A percentile compares a stretch with the other conserved stretches of the same genome.
Evolutionary conservation across 2,329 filamentous ascomycete genomes (phyloP).

Genomic region (Madurella fahalii): DNA sequence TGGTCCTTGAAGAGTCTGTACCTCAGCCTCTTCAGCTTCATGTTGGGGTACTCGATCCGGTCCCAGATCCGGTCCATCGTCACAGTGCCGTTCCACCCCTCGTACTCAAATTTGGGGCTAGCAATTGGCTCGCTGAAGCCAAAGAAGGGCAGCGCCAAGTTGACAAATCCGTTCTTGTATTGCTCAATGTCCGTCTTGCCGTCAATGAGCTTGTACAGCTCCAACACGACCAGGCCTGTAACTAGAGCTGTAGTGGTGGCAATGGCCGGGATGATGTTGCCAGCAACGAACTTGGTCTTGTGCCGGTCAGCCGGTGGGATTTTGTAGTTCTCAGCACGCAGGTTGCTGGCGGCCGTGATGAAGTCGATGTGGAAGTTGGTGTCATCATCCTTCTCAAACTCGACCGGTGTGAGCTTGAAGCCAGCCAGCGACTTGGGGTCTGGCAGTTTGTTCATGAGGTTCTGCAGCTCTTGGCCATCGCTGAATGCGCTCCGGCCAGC

Average conservation of each 20-base stretch:
- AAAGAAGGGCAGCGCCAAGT: slow-evolving; percentile 93
- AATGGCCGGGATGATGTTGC: slow-evolving; percentile 98
- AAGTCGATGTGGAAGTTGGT: slow-evolving; percentile 98
- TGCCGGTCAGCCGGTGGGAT: slow-evolving; percentile 88
- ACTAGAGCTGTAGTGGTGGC: slow-evolving; percentile 95
- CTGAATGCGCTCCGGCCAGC: slow-evolving; percentile 57
- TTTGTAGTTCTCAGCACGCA: slow-evolving; percentile 97
- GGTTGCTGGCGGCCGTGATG: slow-evolving; percentile 93
- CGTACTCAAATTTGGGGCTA: slow-evolving; percentile 88
- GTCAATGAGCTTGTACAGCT: slow-evolving; percentile 94
- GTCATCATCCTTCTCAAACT: slow-evolving; percentile 98
- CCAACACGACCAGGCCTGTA: slow-evolving; percentile 85
- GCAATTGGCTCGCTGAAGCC: slow-evolving; percentile 96
- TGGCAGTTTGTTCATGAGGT: slow-evolving; percentile 69
- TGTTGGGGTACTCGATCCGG: slow-evolving; percentile 83
- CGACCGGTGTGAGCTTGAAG: slow-evolving; percentile 85
- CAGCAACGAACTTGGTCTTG: slow-evolving; percentile 99
- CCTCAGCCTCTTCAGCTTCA: slow-evolving; percentile 80
- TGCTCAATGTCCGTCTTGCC: slow-evolving; percentile 96
- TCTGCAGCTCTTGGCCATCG: slow-evolving; percentile 71
- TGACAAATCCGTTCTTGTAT: slow-evolving; percentile 99
- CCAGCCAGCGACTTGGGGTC: slow-evolving; percentile 75
- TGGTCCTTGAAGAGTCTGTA: slow-evolving; percentile 69
- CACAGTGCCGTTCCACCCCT: slow-evolving; percentile 72
- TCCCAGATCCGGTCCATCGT: slow-evolving; percentile 97